phyloP scores from a whole-genome alignment of 148 eudicot genomes.

The Heliosperma pusillum region DNA sequence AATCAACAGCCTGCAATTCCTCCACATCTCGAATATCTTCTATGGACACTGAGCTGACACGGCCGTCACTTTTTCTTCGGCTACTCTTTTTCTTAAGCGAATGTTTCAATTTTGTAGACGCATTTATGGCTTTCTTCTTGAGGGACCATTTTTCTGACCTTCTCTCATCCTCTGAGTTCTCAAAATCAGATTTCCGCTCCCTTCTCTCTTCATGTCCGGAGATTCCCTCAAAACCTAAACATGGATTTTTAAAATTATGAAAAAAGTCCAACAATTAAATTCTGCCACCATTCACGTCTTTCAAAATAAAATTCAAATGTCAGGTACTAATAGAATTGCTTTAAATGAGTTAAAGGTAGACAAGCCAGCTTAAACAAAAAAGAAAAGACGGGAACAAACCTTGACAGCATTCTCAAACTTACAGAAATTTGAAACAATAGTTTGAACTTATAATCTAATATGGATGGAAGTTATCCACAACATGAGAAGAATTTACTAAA shows the following conservation, averaged over 20 bases:
- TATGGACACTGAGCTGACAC: slow-evolving; percentile 87
- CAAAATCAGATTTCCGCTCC: slow-evolving; percentile 91
- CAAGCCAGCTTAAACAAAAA: too few species aligned
- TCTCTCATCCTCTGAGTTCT: slow-evolving; percentile 90
- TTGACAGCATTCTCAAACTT: background rate
- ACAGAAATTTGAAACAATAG: background rate
- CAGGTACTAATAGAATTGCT: background rate
- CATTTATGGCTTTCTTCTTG: slow-evolving; percentile 90
- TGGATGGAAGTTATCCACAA: background rate
- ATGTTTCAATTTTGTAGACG: slow-evolving; percentile 79
- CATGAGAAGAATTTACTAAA: background rate
- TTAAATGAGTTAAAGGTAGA: too few species aligned
- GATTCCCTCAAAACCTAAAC: slow-evolving; percentile 79
- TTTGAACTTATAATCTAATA: background rate
- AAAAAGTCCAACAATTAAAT: background rate
- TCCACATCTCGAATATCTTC: slow-evolving; percentile 93
- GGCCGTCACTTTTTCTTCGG: slow-evolving; percentile 85
- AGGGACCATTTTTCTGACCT: slow-evolving; percentile 77
- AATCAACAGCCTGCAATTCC: slow-evolving; percentile 66
- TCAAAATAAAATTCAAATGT: background rate
- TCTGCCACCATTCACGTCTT: background rate
- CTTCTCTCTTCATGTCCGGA: slow-evolving; percentile 76
- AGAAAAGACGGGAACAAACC: too few species aligned
- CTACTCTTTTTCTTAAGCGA: slow-evolving; percentile 83
- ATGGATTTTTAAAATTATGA: background rate